These are phyloP conservation scores for Naganishia randhawae DNA, from an alignment of 768 basidiomycete genomes.

Conservation along the genomic window DNA sequence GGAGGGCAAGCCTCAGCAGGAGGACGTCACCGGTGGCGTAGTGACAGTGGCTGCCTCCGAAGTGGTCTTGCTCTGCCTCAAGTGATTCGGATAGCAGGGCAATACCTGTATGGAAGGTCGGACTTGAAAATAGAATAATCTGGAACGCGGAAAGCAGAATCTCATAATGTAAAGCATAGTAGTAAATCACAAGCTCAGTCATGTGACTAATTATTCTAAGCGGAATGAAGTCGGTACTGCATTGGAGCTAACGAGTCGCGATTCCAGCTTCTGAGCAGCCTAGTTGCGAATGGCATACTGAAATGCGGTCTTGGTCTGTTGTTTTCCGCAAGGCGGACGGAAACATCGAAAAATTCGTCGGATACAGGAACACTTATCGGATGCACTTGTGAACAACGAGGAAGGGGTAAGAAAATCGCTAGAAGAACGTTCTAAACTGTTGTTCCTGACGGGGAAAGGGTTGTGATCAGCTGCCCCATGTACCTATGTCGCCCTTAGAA, in stretches of 20 bases:
- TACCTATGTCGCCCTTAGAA: too few species aligned
- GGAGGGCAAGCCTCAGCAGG: neutral
- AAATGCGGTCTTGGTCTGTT: too few species aligned
- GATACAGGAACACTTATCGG: too few species aligned
- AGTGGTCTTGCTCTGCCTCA: conserved; percentile 21
- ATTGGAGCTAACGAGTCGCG: neutral
- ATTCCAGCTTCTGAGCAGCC: too few species aligned
- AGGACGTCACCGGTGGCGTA: neutral
- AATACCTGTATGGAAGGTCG: neutral
- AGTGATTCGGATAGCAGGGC: conserved; percentile 2
- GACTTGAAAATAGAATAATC: neutral
- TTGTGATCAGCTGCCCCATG: too few species aligned
- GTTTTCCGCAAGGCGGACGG: too few species aligned
- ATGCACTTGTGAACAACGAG: too few species aligned
- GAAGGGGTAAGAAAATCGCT: too few species aligned
- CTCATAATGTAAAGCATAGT: neutral
- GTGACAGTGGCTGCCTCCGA: conserved; percentile 18
- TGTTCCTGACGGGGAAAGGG: too few species aligned
- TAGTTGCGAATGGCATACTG: too few species aligned
- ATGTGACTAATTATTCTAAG: neutral
- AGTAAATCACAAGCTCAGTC: neutral
- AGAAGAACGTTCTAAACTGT: too few species aligned
- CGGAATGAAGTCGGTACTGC: neutral
- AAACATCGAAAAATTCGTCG: too few species aligned
- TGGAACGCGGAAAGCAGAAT: neutral